Evolutionary conservation across 2,329 filamentous ascomycete species (phyloP), one percentile per base, ranked within the genome.

Genomic region (Didymellaceae sp.): DNA sequence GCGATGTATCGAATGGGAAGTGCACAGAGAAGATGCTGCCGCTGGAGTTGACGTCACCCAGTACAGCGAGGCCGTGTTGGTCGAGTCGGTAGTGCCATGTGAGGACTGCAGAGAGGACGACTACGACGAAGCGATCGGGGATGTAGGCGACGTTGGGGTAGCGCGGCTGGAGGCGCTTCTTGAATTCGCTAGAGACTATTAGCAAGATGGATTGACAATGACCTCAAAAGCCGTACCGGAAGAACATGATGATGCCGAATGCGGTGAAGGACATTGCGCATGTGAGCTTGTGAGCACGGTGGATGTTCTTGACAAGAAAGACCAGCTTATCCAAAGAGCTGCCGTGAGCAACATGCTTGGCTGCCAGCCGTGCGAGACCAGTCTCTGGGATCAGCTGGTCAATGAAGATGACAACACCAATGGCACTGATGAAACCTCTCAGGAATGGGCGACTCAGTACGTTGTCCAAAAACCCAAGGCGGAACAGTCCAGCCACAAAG

Each of bases 341-440:
- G 13, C 90, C 91, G 67, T 97, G 93, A 33, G 84, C 83, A 2
- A 91, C 83, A n/a, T 83, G 81, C 73, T 87, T 75, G 43, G 84
- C 85, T 0, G 91, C 90, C 14, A 85, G 74, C 1, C 80, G 76
- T 28, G 80, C 81, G 17, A 99, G 80, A 0, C 94, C 94, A 63
- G 96, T 82, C 73, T 97, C 91, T 0, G 93, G 92, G 44, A 97
- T 89, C 34, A 96, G 78, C 74, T 99, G 94, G 71, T 97, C 94
- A 26, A 97, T 90, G 30, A 95, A 86, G 68, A 99, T 97, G 58
- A 97, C 92, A 47, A 97, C 90, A 39, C 94, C 94, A 69, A 99
- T 95, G 41, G 94, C 94, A 49, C 90, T 96, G 74, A 99, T 97
- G 76, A 99, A 99, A 1, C 94, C 94, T 52, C 94, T 82, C 47